Percentiles rank a stretch among this genome's conserved stretches.
Evolutionary conservation across 495 filamentous ascomycete species (phyloP).

Genomic region (Xylaria grammica): DNA sequence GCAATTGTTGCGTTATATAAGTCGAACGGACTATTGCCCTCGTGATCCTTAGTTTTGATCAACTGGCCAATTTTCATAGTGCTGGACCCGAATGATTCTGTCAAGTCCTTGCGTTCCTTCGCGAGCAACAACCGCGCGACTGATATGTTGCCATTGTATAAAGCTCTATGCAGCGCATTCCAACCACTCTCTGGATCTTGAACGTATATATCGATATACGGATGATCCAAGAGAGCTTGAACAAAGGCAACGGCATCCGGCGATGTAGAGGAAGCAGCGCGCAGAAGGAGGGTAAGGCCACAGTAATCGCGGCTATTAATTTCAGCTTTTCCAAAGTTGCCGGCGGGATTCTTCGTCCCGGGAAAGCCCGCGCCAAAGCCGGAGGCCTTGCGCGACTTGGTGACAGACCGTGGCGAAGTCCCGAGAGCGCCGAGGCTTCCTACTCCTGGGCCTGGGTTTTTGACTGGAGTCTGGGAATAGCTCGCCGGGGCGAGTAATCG

Average conservation of each 20-base stretch:
- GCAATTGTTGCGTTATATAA: constrained; percentile 84
- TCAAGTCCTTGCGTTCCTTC: constrained; percentile 71
- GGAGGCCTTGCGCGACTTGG: constrained; percentile 53
- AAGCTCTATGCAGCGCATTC: constrained; percentile 90
- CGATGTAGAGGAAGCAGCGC: constrained; percentile 76
- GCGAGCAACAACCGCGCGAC: constrained; percentile 80
- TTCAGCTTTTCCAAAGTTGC: constrained; percentile 68
- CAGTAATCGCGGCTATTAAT: constrained; percentile 79
- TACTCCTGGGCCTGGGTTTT: constrained; percentile 42
- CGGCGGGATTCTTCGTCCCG: constrained; percentile 33
- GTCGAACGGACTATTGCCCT: constrained; percentile 94
- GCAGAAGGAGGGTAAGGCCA: constrained; percentile 84
- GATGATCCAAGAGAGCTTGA: constrained; percentile 75
- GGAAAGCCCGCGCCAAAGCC: constrained; percentile 38
- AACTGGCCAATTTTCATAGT: constrained; percentile 60
- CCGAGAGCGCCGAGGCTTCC: constrained; percentile 37
- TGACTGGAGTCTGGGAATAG: constrained; percentile 55
- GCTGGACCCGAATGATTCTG: constrained; percentile 53
- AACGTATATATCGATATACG: constrained; percentile 80
- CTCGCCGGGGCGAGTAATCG: constrained; percentile 74
- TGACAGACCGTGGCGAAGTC: constrained; percentile 50
- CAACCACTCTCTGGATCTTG: constrained; percentile 94
- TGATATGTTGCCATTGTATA: constrained; percentile 91
- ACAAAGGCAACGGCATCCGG: constrained; percentile 73
- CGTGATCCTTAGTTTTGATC: constrained; percentile 93